Evolutionary conservation across 2,329 filamentous ascomycete species (phyloP).

Genomic region (Pseudogymnoascus sp.): DNA sequence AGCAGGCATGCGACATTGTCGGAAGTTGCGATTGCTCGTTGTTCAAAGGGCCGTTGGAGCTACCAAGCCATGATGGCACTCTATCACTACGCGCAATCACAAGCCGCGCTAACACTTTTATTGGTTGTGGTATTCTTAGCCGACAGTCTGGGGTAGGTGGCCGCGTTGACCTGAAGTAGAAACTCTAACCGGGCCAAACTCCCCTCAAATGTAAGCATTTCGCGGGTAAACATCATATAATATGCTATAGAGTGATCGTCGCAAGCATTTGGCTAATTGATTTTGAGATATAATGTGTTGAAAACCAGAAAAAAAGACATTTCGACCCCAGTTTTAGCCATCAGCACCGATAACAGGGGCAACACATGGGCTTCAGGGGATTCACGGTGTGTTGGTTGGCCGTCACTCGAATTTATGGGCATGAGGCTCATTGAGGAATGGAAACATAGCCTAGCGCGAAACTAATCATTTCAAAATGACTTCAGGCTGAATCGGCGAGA

Average conservation of each 20-base stretch:
- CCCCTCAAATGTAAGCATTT: not conserved
- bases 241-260: not conserved
- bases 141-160: slow-evolving; percentile 5
- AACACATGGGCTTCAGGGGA: not conserved
- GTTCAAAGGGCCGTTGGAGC: not conserved
- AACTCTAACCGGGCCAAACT: not conserved
- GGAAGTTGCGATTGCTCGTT: slow-evolving; percentile 5
- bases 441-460: not conserved
- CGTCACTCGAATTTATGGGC: not conserved
- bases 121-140: slow-evolving; percentile 8
- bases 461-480: not conserved
- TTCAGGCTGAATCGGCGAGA: not conserved
- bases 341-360: not conserved
- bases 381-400: not conserved
- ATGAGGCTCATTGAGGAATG: not conserved
- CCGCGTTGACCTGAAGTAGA: not conserved
- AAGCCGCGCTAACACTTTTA: slow-evolving; percentile 6
- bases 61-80: slow-evolving; percentile 5
- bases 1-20: slow-evolving; percentile 6
- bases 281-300: not conserved
- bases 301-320: not conserved
- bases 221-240: not conserved
- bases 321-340: not conserved
- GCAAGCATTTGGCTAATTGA: not conserved
- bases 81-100: slow-evolving; percentile 8